Evolutionary conservation across 1,284 basidiomycete genomes (phyloP).

Genomic region (Porphyrellus sp.): DNA sequence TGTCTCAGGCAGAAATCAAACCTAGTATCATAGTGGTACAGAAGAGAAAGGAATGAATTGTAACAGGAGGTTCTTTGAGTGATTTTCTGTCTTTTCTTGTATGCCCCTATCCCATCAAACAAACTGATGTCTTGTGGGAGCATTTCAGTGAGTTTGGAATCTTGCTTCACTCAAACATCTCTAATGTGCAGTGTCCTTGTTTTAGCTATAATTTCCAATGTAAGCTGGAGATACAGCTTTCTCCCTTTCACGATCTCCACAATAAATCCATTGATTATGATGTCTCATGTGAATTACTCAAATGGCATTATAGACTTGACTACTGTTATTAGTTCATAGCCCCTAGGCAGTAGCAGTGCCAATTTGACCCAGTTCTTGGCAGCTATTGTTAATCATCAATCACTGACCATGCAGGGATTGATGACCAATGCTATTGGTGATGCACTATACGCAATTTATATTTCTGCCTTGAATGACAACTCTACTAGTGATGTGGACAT

Average conservation of each 20-base stretch:
- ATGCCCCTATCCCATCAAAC: slow-evolving; percentile 13
- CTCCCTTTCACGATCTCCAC: slow-evolving; percentile 9
- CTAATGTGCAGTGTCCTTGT: too few species aligned
- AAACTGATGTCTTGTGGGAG: slow-evolving; percentile 2
- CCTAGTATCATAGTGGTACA: too few species aligned
- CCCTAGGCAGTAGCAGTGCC: slow-evolving; percentile 8
- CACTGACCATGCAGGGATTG: slow-evolving; percentile 11
- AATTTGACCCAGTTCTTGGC: slow-evolving; percentile 16
- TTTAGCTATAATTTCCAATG: slow-evolving; percentile 8
- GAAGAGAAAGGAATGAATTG: too few species aligned
- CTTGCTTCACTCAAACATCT: too few species aligned
- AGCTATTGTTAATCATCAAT: slow-evolving; percentile 8
- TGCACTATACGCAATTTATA: slow-evolving; percentile 16
- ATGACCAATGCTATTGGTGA: slow-evolving; percentile 16
- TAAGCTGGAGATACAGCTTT: slow-evolving; percentile 17
- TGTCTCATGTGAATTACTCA: slow-evolving; percentile 12
- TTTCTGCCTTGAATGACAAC: slow-evolving; percentile 2
- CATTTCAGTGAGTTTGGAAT: slow-evolving; percentile 2
- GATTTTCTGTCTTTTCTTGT: slow-evolving; percentile 18
- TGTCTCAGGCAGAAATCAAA: too few species aligned
- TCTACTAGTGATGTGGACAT: not conserved
- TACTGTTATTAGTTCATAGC: not conserved
- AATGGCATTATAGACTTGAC: not conserved
- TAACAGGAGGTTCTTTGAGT: not conserved
- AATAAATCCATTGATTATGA: slow-evolving; percentile 18